Conservation (phyloP, 2,329 filamentous ascomycete genomes). For the Zymoseptoria tritici region DNA sequence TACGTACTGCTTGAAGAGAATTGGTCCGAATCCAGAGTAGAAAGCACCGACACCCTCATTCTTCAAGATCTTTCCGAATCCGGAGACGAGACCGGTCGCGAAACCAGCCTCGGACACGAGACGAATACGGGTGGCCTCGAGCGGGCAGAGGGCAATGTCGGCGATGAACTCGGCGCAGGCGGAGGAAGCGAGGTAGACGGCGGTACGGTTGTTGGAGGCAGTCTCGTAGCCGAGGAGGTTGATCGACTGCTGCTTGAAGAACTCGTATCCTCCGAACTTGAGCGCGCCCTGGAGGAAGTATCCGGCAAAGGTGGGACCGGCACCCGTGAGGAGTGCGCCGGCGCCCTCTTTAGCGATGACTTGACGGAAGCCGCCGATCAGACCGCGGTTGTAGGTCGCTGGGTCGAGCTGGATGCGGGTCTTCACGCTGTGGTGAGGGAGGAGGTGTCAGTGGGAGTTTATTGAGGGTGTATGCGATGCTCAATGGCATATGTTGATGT, state of each 20-base stretch:
- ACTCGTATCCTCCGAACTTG: constrained; percentile 92
- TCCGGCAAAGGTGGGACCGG: constrained; percentile 76
- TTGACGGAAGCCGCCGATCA: constrained; percentile 80
- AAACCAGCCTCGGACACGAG: constrained; percentile 83
- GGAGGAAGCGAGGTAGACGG: constrained; percentile 66
- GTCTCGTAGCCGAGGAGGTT: constrained; percentile 70
- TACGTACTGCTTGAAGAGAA: constrained; percentile 67
- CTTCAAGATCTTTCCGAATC: constrained; percentile 76
- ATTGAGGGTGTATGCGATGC: background rate
- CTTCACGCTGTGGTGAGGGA: constrained; percentile 65
- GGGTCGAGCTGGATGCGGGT: constrained; percentile 92
- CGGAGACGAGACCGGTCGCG: constrained; percentile 68
- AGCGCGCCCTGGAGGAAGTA: constrained; percentile 92
- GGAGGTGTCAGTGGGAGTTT: constrained; percentile 1
- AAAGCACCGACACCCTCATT: constrained; percentile 78
- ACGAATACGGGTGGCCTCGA: constrained; percentile 89
- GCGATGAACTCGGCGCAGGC: constrained; percentile 54
- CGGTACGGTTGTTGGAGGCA: constrained; percentile 69
- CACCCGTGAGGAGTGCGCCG: constrained; percentile 76
- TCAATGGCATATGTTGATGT: background rate
- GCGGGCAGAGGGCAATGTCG: constrained; percentile 79
- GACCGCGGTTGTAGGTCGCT: constrained; percentile 76
- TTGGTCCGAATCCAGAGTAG: constrained; percentile 86
- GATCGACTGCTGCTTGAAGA: constrained; percentile 91
- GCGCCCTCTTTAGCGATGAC: constrained; percentile 78